These are phyloP conservation scores for Vaccinium macrocarpon DNA, from an alignment of 148 eudicot species.

Conservation along the genomic window DNA sequence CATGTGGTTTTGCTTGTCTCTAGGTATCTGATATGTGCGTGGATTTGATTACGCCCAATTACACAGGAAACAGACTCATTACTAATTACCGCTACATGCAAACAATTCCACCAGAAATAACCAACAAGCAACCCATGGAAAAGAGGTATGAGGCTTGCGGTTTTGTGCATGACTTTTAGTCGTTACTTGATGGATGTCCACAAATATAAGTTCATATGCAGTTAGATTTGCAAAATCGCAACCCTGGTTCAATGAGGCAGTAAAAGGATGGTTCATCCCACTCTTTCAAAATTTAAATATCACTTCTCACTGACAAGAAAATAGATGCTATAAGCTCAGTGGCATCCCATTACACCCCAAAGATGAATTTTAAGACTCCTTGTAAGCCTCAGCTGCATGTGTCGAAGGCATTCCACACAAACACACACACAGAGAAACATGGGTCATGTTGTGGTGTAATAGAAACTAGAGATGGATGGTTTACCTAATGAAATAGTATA, in stretches of 20 bases:
- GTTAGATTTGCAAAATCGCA: not conserved
- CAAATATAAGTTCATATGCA: not conserved
- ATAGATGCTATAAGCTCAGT: not conserved
- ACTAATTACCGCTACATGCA: not conserved
- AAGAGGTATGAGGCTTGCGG: not conserved
- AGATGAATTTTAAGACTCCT: not conserved
- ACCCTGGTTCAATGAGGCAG: not conserved
- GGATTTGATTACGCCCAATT: not conserved
- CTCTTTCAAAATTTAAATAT: not conserved
- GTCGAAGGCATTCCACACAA: not conserved
- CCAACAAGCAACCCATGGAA: not conserved
- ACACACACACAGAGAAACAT: not conserved
- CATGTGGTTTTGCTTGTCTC: not conserved
- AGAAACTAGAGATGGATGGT: conserved; percentile 10
- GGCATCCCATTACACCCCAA: not conserved
- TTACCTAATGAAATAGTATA: conserved; percentile 66
- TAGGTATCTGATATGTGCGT: not conserved
- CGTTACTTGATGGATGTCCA: not conserved
- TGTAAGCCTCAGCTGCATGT: not conserved
- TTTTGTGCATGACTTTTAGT: not conserved
- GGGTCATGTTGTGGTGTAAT: not conserved
- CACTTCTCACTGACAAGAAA: not conserved
- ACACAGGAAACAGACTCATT: not conserved
- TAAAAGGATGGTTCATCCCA: not conserved
- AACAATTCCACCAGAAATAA: not conserved